A percentile compares a stretch with the other conserved stretches of the same genome.
Evolutionary conservation across 225 moss, liverwort and hornwort species (phyloP).

Genomic region (Rhytidiadelphus loreus): DNA sequence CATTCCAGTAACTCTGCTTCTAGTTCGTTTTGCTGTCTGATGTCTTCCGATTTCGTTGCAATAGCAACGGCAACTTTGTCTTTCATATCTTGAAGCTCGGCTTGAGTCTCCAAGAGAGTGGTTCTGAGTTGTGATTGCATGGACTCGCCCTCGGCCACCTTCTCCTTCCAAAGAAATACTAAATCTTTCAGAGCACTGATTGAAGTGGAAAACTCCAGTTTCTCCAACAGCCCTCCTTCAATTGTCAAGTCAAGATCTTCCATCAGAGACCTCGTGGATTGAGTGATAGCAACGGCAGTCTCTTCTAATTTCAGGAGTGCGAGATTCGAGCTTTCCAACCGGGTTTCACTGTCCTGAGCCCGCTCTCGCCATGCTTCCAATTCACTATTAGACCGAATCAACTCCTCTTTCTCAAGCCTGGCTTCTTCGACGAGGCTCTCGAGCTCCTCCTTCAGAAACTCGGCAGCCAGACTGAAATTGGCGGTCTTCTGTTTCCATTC

Average conservation of each 20-base stretch:
- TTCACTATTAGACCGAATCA: background rate
- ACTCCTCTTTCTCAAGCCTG: constrained; percentile 24
- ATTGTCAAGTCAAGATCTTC: constrained; percentile 20
- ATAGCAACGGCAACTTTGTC: constrained; percentile 21
- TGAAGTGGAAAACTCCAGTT: background rate
- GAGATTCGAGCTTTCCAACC: background rate
- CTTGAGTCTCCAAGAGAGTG: constrained; percentile 11
- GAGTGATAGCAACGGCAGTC: background rate
- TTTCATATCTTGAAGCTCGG: constrained; percentile 15
- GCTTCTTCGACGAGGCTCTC: constrained; percentile 27
- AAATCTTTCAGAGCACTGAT: background rate
- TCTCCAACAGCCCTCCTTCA: background rate
- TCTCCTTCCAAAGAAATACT: constrained; percentile 7
- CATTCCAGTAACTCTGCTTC: constrained; percentile 15
- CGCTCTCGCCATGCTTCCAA: constrained; percentile 13
- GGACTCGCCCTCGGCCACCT: background rate
- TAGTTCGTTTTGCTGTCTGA: background rate
- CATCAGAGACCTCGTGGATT: constrained; percentile 3
- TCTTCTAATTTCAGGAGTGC: constrained; percentile 12
- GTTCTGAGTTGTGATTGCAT: background rate
- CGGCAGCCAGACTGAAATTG: constrained; percentile 8
- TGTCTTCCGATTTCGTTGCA: constrained; percentile 13
- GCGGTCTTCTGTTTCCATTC: constrained; percentile 33
- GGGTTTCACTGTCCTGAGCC: background rate
- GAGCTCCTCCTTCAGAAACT: constrained; percentile 33